A percentile compares a stretch with the other conserved stretches of the same genome.
Conservation (phyloP, 108 stramenopile species). For the Stephanodiscus minutulus region DNA sequence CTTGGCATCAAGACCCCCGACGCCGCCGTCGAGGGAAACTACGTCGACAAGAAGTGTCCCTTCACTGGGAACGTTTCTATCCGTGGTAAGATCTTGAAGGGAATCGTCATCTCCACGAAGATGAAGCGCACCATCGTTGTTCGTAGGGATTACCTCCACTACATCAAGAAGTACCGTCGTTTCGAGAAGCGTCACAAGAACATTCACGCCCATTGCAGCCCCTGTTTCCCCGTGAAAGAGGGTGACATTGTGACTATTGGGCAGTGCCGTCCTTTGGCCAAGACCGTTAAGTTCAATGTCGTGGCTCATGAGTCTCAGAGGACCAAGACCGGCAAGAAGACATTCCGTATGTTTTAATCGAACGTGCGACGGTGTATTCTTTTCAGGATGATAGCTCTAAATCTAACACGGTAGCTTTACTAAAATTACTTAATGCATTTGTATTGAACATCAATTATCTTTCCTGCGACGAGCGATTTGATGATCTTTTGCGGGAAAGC, state of each 20-base stretch:
- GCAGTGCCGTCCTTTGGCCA: slow-evolving; percentile 99
- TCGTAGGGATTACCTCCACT: slow-evolving; percentile 99
- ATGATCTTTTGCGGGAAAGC: not conserved
- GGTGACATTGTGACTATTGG: slow-evolving; percentile 99
- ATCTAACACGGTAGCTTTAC: slow-evolving; percentile 13
- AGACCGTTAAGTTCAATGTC: slow-evolving; percentile 99
- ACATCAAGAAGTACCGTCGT: slow-evolving; percentile 98
- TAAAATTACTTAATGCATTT: not conserved
- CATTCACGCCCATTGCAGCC: slow-evolving; percentile 97
- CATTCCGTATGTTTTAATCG: slow-evolving; percentile 90
- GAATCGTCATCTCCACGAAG: slow-evolving; percentile 98
- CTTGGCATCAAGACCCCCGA: slow-evolving; percentile 99
- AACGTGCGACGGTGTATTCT: slow-evolving; percentile 8
- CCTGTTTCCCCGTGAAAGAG: slow-evolving; percentile 97
- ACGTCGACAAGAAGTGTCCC: slow-evolving; percentile 99
- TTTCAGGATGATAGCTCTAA: not conserved
- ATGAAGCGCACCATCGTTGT: slow-evolving; percentile 99
- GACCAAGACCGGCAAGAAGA: slow-evolving; percentile 81
- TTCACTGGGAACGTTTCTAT: slow-evolving; percentile 99
- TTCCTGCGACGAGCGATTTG: not conserved
- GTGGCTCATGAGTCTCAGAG: slow-evolving; percentile 82
- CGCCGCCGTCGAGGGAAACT: slow-evolving; percentile 93
- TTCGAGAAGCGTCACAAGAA: slow-evolving; percentile 99
- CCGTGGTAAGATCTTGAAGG: slow-evolving; percentile 98
- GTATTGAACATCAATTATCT: no score